Evolutionary conservation across 257 asterid species (phyloP).

Genomic region (Solanum etuberosum): DNA sequence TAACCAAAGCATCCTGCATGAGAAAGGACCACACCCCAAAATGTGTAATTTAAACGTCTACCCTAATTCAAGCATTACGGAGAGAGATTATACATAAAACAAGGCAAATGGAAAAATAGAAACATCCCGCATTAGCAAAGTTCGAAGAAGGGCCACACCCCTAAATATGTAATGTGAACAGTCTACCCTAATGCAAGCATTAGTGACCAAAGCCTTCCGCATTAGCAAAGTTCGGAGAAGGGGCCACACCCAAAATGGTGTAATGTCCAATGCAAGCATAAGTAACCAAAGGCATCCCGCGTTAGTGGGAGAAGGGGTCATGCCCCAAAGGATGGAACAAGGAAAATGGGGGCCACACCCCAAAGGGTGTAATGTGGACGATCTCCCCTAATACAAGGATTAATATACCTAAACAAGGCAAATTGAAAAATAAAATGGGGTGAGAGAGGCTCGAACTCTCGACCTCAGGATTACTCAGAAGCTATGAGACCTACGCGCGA

Average conservation of each 20-base stretch:
- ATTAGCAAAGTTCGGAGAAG: too few species aligned
- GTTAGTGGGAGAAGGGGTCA: too few species aligned
- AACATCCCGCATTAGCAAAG: not conserved
- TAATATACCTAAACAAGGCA: not conserved
- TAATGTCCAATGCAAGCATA: too few species aligned
- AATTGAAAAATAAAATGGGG: constrained; percentile 15
- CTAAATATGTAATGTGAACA: too few species aligned
- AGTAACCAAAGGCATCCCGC: too few species aligned
- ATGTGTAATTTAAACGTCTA: not conserved
- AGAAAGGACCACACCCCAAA: not conserved
- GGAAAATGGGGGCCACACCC: too few species aligned
- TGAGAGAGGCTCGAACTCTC: constrained; percentile 96
- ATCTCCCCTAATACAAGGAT: not conserved
- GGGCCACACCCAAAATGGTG: too few species aligned
- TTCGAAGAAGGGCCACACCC: not conserved
- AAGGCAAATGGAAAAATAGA: too few species aligned
- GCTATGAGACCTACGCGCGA: constrained; percentile 99
- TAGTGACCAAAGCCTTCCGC: not conserved
- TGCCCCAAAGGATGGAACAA: too few species aligned
- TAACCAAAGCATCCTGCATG: too few species aligned
- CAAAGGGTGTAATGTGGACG: too few species aligned
- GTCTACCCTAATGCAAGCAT: not conserved
- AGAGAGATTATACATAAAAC: too few species aligned
- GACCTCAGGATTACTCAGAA: constrained; percentile 81
- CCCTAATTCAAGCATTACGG: not conserved